Percentiles rank a stretch among this genome's conserved stretches.
Conservation (phyloP, 2,329 filamentous ascomycete species). For the Cytospora chrysosperma region DNA sequence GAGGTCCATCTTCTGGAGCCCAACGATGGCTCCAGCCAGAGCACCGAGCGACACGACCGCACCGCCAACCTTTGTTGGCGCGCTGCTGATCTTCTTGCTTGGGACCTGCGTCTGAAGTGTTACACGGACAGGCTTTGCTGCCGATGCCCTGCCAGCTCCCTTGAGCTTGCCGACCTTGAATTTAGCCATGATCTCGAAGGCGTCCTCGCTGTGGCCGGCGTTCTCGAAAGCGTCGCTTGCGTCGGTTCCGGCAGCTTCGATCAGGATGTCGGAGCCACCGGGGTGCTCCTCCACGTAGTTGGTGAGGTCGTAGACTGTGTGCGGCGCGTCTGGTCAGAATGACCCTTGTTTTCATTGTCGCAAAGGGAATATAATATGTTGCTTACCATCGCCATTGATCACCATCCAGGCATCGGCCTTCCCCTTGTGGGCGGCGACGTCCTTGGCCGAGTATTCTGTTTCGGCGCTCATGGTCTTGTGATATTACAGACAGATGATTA, state of each 20-base stretch:
- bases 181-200: slow-evolving; percentile 42
- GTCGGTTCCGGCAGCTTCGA: slow-evolving; percentile 76
- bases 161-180: slow-evolving; percentile 40
- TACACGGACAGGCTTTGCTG: slow-evolving; percentile 16
- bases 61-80: slow-evolving; percentile 11
- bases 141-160: slow-evolving; percentile 26
- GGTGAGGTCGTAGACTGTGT: slow-evolving; percentile 57
- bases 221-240: slow-evolving; percentile 80
- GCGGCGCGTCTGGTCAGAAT: not conserved
- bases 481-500: no score
- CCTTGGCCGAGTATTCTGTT: slow-evolving; percentile 36
- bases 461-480: slow-evolving; percentile 23
- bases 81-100: slow-evolving; percentile 4
- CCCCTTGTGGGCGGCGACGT: slow-evolving; percentile 50
- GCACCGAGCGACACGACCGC: slow-evolving; percentile 18
- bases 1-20: slow-evolving; percentile 19
- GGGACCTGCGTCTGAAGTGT: slow-evolving; percentile 10
- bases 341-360: not conserved
- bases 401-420: slow-evolving; percentile 52
- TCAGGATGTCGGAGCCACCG: slow-evolving; percentile 74
- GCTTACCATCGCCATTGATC: slow-evolving; percentile 53
- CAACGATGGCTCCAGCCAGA: slow-evolving; percentile 11
- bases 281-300: slow-evolving; percentile 60
- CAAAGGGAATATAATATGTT: not conserved
- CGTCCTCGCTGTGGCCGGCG: slow-evolving; percentile 73